Evolutionary conservation across 169 alveolate genomes (phyloP), one percentile per base, ranked within the genome.

Genomic region (Blepharisma undulans): DNA sequence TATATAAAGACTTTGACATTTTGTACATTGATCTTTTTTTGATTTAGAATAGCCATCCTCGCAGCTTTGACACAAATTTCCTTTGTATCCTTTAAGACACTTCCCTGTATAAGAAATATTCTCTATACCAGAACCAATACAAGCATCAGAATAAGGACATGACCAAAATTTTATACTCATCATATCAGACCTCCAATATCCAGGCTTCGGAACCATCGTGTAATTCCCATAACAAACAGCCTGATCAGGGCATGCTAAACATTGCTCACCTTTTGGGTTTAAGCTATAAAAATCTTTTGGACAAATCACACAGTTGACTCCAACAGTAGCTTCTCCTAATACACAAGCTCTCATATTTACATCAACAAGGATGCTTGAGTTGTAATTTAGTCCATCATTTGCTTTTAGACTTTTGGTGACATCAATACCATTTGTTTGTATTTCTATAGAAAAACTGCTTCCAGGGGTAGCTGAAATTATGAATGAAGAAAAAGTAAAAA

Each of bases 221-320:
- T 25, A 60, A 5, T 36, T 36, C 27, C 91, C 91, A 22, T 22
- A 72, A 29, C 91, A 86, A 18, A 25, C 25, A 66, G 91, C 91
- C 29, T 36, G 72, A 66, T 30, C 36, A 71, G 91, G 91, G 66
- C 91, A 86, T n/a, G 29, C 72, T 5, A n/a, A 25, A 27, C 91
- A 86, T 72, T 66, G 36, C 5, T 22, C 34, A 3, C 84, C 34
- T 18, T 14, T 25, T 14, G 25, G 25, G 27, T 61, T 30, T 19
- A 29, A n/a, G 8, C 29, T 22, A 30, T 86, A 86, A 25, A 61
- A 21, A 1, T 33, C 91, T 71, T 27, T 71, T 12, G 60, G 66
- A 71, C 91, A 86, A 21, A 66, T 10, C 27, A 19, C 30, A 72
- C 91, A 86, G 27, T 61, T 29, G 5, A 22, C 72, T 1, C 48